Evolutionary conservation across 768 basidiomycete species (phyloP), one percentile per base, ranked within the genome.

Genomic region (Tulasnella calospora): DNA sequence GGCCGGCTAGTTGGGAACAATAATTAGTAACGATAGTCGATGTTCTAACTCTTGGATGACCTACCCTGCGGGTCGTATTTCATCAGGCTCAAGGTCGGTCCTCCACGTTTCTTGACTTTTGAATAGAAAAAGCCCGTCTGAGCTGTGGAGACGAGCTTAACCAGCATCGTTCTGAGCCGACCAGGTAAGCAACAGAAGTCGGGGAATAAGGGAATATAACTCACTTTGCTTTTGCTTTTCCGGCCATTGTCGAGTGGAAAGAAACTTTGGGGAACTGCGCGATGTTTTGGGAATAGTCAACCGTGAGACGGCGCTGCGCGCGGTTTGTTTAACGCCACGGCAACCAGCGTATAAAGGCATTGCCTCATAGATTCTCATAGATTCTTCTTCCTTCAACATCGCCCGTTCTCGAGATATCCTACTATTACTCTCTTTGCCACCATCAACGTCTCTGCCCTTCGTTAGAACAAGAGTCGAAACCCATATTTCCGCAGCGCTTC

Each of bases 71-170:
- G 77, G 71, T 78, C 77, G 55, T 78, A 78, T 44, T 78, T 78
- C 77, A 78, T 78, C 17, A 78, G 46, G 46, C 51, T 78, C 40
- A 78, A 69, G 21, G 77, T 40, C 33, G 77, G 77, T 27, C 77
- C 77, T 40, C 67, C 51, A 7, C 77, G 71, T 55, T 73, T 71
- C 46, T 57, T 44, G 30, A 78, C 69, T 33, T 78, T 78, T 6
- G 77, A 73, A 30, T 78, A 78, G 55, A 78, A 78, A 69, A 46
- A 78, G 13, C 77, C 77, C 12, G 77, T 78, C 23, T 78, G 77
- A 15, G 77, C 77, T 9, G 77, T 78, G 10, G 77, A 78, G 35
- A 78, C 77, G 30, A 78, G 71, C 71, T 78, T 78, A 2, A 78
- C 46, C 3, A 78, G 61, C 77, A 78, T 30, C 73, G 77, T 78